phyloP scores from a whole-genome alignment of 2,329 filamentous ascomycete species.

The Alternaria brassicae region DNA sequence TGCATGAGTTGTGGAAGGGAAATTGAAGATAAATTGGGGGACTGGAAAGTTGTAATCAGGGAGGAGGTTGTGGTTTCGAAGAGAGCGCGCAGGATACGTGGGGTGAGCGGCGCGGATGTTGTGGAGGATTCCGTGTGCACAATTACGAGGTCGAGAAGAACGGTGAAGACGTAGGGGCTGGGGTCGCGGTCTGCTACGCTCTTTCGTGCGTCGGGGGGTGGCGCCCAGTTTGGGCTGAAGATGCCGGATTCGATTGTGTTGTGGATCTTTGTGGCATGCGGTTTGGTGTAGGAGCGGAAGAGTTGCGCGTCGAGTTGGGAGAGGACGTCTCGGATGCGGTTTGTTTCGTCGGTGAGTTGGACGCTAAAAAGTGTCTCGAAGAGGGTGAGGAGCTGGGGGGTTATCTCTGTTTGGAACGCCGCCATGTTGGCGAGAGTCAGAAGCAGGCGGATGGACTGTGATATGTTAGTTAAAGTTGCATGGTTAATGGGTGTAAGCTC shows the following conservation, averaged over 20 bases:
- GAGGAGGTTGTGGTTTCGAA: slow-evolving; percentile 81
- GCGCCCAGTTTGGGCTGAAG: slow-evolving; percentile 73
- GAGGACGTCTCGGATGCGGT: slow-evolving; percentile 89
- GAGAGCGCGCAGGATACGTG: slow-evolving; percentile 83
- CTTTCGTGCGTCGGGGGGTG: slow-evolving; percentile 52
- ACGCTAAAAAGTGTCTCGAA: slow-evolving; percentile 96
- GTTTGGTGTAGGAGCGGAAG: slow-evolving; percentile 90
- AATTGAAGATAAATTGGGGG: slow-evolving; percentile 65
- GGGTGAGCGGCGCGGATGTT: slow-evolving; percentile 72
- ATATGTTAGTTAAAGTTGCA: slow-evolving; percentile 17
- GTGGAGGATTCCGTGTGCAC: slow-evolving; percentile 77
- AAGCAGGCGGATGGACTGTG: slow-evolving; percentile 87
- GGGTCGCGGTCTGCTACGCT: slow-evolving; percentile 70
- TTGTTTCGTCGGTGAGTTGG: slow-evolving; percentile 90
- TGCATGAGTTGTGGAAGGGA: slow-evolving; percentile 88
- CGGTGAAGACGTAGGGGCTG: slow-evolving; percentile 86
- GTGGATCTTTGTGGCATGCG: slow-evolving; percentile 61
- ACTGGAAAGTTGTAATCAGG: slow-evolving; percentile 78
- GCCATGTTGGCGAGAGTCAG: slow-evolving; percentile 93
- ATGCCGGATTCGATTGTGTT: slow-evolving; percentile 77
- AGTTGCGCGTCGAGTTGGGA: slow-evolving; percentile 88
- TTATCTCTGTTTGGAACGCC: slow-evolving; percentile 78
- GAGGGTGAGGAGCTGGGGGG: slow-evolving; percentile 86
- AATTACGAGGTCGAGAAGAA: slow-evolving; percentile 83
- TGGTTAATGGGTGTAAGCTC: slow-evolving; percentile 2